Evolutionary conservation across 2,329 filamentous ascomycete species (phyloP), one percentile per base, ranked within the genome.

Genomic region (Colletotrichum tropicale): DNA sequence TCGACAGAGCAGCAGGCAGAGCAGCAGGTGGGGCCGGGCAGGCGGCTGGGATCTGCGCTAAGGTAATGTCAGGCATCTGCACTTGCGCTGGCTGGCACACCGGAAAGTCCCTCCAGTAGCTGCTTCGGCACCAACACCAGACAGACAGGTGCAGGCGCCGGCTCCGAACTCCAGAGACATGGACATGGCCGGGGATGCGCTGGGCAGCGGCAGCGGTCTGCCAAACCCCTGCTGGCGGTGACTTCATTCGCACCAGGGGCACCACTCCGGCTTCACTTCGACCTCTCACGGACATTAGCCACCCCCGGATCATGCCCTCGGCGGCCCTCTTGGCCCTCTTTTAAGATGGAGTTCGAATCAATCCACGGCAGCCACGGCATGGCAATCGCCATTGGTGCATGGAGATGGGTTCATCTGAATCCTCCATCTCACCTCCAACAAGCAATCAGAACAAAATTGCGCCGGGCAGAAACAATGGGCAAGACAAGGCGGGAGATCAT

Each of bases 1-100:
- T 38, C 58, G 58, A 28, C 68, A 71, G 68, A 56, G 36, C 18
- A 71, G 60, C 36, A 71, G 16, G 38, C 68, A 71, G 68, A 56
- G 36, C 18, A 71, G 60, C 36, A 71, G 16, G 38, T 71, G 70
- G 73, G 64, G 70, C 64, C 55, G 38, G 10, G 24, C 15, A 43
- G 56, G 64, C 70, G 64, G 73, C 70, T 60, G 73, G 73, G 70
- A 75, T 75, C 73, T 75, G 70, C 70, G 70, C 70, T 75, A 73
- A 75, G 62, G 64, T 60, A 73, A 75, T 67, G 64, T 60, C 34
- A 73, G 73, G 70, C 73, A 68, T 52, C 56, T 62, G 68, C 55
- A 60, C 43, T 48, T n/a, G 38, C 38, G 38, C 8, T n/a, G 18
- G 38, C 38, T 52, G n/a, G 43, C 43, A 52, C 43, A 52, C 43